Conservation (phyloP, 768 basidiomycete genomes). For the Lactifluus rugatus region DNA sequence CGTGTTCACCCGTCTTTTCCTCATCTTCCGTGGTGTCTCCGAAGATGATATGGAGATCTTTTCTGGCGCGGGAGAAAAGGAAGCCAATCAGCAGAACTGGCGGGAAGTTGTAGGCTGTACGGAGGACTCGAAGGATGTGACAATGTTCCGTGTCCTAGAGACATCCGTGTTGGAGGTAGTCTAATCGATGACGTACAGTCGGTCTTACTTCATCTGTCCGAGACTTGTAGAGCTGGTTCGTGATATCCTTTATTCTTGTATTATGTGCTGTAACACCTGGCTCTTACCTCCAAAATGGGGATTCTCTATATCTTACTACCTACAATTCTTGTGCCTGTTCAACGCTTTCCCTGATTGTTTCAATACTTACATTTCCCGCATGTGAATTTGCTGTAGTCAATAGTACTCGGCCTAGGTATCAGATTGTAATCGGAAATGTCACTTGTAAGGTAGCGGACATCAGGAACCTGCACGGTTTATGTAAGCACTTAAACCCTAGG, state of each 20-base stretch:
- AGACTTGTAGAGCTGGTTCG: slow-evolving; percentile 1
- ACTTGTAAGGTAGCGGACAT: too few species aligned
- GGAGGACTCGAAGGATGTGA: slow-evolving; percentile 66
- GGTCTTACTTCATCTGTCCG: background rate
- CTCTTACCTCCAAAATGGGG: background rate
- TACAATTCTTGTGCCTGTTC: background rate
- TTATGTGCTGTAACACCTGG: slow-evolving; percentile 12
- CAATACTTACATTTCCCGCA: slow-evolving; percentile 11
- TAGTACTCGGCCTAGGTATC: background rate
- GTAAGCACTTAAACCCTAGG: too few species aligned
- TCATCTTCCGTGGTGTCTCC: slow-evolving; percentile 74
- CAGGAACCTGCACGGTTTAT: too few species aligned
- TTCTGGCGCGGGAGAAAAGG: slow-evolving; percentile 75
- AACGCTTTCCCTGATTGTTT: background rate
- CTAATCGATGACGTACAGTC: slow-evolving; percentile 24
- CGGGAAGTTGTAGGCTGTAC: slow-evolving; percentile 71
- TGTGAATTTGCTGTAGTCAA: slow-evolving; percentile 16
- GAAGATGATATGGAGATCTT: slow-evolving; percentile 74
- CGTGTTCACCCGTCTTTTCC: slow-evolving; percentile 74
- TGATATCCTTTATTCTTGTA: slow-evolving; percentile 18
- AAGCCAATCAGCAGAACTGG: slow-evolving; percentile 76
- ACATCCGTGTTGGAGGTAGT: slow-evolving; percentile 67
- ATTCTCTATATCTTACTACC: slow-evolving; percentile 9
- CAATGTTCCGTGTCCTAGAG: slow-evolving; percentile 71
- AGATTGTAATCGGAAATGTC: background rate